Evolutionary conservation across 495 filamentous ascomycete species (phyloP).

Genomic region (Xylona heveae): DNA sequence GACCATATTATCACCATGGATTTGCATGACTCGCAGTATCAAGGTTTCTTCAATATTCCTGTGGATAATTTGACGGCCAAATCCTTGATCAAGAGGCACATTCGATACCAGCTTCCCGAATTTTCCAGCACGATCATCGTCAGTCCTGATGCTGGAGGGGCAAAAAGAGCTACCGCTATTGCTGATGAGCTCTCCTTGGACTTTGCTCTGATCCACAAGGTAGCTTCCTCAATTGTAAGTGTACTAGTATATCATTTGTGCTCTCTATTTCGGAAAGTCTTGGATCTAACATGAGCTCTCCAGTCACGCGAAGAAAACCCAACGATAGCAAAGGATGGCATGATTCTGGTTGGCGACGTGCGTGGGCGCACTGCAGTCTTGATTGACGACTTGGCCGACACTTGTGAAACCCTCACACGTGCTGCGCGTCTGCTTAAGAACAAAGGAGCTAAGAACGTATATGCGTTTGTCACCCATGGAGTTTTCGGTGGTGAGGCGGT

Average conservation of each 20-base stretch:
- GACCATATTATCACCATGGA: conserved; percentile 96
- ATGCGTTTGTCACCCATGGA: conserved; percentile 82
- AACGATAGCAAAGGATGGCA: conserved; percentile 92
- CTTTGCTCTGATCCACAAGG: conserved; percentile 96
- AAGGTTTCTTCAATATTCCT: conserved; percentile 94
- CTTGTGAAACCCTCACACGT: conserved; percentile 84
- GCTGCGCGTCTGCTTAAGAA: conserved; percentile 88
- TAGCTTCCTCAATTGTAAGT: too few species aligned
- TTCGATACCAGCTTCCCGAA: conserved; percentile 66
- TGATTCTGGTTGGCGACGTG: conserved; percentile 94
- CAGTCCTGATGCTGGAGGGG: conserved; percentile 86
- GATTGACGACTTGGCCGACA: conserved; percentile 87
- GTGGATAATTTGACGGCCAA: conserved; percentile 90
- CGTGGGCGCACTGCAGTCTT: conserved; percentile 61
- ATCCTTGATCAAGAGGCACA: conserved; percentile 70
- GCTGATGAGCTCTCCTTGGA: conserved; percentile 79
- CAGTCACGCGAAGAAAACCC: too few species aligned
- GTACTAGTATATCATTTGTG: too few species aligned
- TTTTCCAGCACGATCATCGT: conserved; percentile 77
- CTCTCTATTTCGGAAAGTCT: too few species aligned
- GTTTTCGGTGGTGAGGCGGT: conserved; percentile 86
- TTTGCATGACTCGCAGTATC: conserved; percentile 91
- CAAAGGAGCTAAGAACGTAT: conserved; percentile 67
- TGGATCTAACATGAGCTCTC: too few species aligned
- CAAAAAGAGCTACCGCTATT: conserved; percentile 90